These are phyloP conservation scores for Nakazawaea wickerhamii DNA, from an alignment of 805 yeast genomes.

Conservation along the genomic window DNA sequence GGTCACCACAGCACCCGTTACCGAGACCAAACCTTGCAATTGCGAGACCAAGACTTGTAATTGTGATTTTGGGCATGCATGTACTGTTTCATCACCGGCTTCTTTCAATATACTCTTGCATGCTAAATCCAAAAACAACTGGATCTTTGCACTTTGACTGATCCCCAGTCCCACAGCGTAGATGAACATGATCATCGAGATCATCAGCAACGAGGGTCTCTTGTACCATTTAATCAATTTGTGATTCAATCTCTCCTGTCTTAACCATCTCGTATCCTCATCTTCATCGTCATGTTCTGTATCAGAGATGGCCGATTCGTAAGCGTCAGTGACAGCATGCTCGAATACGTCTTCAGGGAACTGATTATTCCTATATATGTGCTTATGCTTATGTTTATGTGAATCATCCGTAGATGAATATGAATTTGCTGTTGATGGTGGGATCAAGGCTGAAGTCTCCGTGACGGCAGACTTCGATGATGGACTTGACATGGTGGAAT, in stretches of 20 bases:
- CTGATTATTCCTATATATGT: conserved; percentile 1
- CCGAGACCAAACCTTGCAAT: conserved; percentile 38
- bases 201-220: conserved; percentile 43
- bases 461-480: not conserved
- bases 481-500: conserved; percentile 1
- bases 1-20: conserved; percentile 39
- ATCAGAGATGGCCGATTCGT: conserved; percentile 33
- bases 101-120: conserved; percentile 2
- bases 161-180: conserved; percentile 6
- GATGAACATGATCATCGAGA: conserved; percentile 20
- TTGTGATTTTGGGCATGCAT: conserved; percentile 30
- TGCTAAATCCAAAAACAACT: conserved; percentile 9
- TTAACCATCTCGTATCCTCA: conserved; percentile 43
- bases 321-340: conserved; percentile 21
- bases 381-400: not conserved
- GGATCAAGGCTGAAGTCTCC: conserved; percentile 2
- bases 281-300: conserved; percentile 29
- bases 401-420: not conserved
- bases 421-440: not conserved
- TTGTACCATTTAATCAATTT: conserved; percentile 39
- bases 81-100: not conserved
- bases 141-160: conserved; percentile 9
- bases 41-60: conserved; percentile 43
- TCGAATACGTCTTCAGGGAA: conserved; percentile 14
- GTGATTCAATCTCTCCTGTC: conserved; percentile 44